These are phyloP conservation scores for Aspergillus neoniger DNA, from an alignment of 2,329 filamentous ascomycete species.

Conservation along the genomic window DNA sequence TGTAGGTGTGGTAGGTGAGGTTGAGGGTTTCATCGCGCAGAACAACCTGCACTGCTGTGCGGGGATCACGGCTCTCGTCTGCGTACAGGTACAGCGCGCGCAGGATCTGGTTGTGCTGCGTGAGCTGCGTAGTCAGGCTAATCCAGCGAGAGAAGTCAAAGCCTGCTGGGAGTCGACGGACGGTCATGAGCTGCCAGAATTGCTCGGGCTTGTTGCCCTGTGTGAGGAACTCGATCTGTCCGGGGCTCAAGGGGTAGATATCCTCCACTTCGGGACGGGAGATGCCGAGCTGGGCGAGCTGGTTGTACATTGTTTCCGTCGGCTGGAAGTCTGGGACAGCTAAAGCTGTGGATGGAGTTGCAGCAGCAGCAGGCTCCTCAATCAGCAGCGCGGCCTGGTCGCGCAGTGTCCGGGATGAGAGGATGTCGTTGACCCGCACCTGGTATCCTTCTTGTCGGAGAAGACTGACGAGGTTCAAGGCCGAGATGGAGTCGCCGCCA, in stretches of 20 bases:
- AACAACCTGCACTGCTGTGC: constrained; percentile 18
- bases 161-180: not conserved
- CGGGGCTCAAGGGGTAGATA: constrained; percentile 5
- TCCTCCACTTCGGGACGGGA: not conserved
- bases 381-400: not conserved
- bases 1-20: constrained; percentile 14
- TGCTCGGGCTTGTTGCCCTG: constrained; percentile 7
- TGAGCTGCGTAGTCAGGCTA: constrained; percentile 14
- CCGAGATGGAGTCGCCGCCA: constrained; percentile 24
- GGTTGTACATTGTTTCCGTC: not conserved
- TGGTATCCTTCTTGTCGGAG: constrained; percentile 11
- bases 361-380: not conserved
- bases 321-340: not conserved
- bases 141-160: constrained; percentile 20
- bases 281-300: not conserved
- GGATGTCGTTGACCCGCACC: constrained; percentile 20
- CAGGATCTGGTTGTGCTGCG: constrained; percentile 16
- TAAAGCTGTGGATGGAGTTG: not conserved
- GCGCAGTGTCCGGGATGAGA: constrained; percentile 14
- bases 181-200: constrained; percentile 13
- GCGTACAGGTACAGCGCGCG: constrained; percentile 11
- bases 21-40: constrained; percentile 18
- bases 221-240: constrained; percentile 3
- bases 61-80: not conserved
- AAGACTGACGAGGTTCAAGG: constrained; percentile 19